Percentiles rank a stretch among this genome's conserved stretches.
Evolutionary conservation across 139 green algal species (phyloP).

Genomic region (Deuterostichococcus epilithicus): DNA sequence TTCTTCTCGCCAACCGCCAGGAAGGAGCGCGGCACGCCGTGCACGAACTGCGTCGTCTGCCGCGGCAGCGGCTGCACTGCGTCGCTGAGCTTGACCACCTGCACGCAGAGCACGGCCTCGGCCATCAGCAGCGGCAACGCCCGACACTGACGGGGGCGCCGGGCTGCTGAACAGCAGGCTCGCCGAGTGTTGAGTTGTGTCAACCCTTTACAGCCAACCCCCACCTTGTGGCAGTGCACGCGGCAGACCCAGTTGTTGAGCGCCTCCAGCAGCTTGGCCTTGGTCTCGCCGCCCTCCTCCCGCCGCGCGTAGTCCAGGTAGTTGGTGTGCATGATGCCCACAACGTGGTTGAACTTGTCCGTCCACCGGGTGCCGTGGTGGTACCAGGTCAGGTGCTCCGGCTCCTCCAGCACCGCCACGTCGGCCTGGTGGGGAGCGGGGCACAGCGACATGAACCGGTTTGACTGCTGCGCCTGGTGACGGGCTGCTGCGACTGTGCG

Average conservation of each 20-base stretch:
- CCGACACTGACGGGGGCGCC: neutral
- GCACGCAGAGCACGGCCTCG: neutral
- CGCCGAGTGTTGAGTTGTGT: no score
- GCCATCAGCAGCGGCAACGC: neutral
- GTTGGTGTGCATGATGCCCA: constrained; percentile 98
- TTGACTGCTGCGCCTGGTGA: no score
- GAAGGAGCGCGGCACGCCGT: constrained; percentile 91
- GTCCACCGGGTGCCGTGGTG: constrained; percentile 95
- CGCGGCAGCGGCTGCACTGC: constrained; percentile 92
- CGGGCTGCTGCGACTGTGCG: no score
- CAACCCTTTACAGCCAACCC: neutral
- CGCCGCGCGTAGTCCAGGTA: constrained; percentile 95
- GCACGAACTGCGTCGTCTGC: constrained; percentile 88
- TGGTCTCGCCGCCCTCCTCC: constrained; percentile 42
- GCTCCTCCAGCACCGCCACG: constrained; percentile 97
- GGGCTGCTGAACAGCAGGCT: no score
- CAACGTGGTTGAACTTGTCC: constrained; percentile 97
- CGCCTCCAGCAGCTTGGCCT: constrained; percentile 50
- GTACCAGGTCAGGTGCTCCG: constrained; percentile 99
- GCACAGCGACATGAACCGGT: no score
- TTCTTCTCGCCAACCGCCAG: constrained; percentile 70
- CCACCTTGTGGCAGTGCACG: constrained; percentile 88
- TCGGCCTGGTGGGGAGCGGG: no score
- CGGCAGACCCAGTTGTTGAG: constrained; percentile 84
- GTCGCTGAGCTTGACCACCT: constrained; percentile 92